Percentiles rank a stretch among this genome's conserved stretches.
phyloP scores from a whole-genome alignment of 1,284 basidiomycete genomes.

The Boletus holoroseus region DNA sequence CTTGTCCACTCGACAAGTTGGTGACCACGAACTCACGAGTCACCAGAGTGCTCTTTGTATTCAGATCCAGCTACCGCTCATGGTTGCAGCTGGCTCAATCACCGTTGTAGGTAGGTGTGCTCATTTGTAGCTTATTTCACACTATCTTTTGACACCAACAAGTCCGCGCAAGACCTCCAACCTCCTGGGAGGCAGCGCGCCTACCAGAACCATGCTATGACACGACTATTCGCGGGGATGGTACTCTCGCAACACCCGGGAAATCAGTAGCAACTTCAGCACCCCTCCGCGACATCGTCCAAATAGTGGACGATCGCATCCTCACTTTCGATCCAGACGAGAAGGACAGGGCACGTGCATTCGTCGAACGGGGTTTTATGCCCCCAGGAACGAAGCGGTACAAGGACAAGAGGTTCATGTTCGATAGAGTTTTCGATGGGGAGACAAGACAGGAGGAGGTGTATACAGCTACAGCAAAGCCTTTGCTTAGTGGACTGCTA shows the following conservation, averaged over 20 bases:
- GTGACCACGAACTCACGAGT: not conserved
- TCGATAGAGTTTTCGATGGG: conserved; percentile 85
- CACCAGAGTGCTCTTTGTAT: conserved; percentile 2
- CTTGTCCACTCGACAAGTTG: conserved; percentile 12
- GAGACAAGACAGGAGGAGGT: conserved; percentile 79
- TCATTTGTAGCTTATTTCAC: not conserved
- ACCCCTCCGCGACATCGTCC: conserved; percentile 67
- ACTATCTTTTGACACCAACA: conserved; percentile 15
- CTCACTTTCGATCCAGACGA: conserved; percentile 95
- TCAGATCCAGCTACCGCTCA: conserved; percentile 28
- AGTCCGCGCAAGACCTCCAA: conserved; percentile 92
- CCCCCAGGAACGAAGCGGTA: conserved; percentile 84
- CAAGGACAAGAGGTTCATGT: conserved; percentile 93
- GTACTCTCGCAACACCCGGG: conserved; percentile 65
- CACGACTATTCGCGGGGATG: conserved; percentile 72
- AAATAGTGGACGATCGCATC: conserved; percentile 79
- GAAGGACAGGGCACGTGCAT: conserved; percentile 67
- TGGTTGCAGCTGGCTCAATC: conserved; percentile 82
- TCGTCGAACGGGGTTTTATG: conserved; percentile 74
- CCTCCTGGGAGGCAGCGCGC: conserved; percentile 73
- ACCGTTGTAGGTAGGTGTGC: conserved; percentile 67
- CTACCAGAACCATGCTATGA: conserved; percentile 70
- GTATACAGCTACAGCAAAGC: conserved; percentile 79
- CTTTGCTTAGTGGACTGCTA: conserved; percentile 75
- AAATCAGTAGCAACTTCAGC: conserved; percentile 47